phyloP scores from a whole-genome alignment of 108 stramenopile genomes.

The Chaetoceros muelleri region DNA sequence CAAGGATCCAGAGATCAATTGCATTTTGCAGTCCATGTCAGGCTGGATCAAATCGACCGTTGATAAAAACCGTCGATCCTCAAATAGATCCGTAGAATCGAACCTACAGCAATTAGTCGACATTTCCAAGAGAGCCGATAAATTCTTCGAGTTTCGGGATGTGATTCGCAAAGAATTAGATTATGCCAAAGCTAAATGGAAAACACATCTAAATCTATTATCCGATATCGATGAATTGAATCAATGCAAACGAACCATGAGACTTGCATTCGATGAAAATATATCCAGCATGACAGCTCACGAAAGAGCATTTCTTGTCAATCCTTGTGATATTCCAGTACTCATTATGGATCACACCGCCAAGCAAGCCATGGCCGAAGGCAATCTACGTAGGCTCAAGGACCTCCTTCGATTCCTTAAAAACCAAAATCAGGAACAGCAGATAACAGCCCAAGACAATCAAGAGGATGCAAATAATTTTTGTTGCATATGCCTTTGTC shows the following conservation, averaged over 20 bases:
- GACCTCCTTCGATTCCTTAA: conserved; percentile 50
- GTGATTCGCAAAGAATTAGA: conserved; percentile 22
- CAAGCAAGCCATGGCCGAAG: conserved; percentile 45
- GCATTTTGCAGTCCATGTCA: conserved; percentile 9
- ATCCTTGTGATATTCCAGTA: conserved; percentile 15
- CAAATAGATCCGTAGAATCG: no score
- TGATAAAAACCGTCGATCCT: no score
- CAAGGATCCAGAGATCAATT: conserved; percentile 21
- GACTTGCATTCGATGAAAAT: conserved; percentile 32
- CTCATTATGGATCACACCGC: conserved; percentile 30
- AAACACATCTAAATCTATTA: conserved; percentile 48
- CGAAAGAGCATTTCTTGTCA: conserved; percentile 31
- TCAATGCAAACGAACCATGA: conserved; percentile 40
- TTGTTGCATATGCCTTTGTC: conserved; percentile 48
- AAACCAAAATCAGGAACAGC: conserved; percentile 27
- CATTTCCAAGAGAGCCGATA: conserved; percentile 16
- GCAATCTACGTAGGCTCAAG: conserved; percentile 33
- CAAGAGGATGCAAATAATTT: conserved; percentile 7
- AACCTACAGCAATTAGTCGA: no score
- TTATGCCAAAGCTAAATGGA: conserved; percentile 39
- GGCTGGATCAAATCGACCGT: no score
- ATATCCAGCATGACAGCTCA: conserved; percentile 27
- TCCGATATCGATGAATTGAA: conserved; percentile 58
- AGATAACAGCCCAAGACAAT: conserved; percentile 2
- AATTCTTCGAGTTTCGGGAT: conserved; percentile 30